Evolutionary conservation across 176 grass and related monocot species (phyloP), one percentile per base, ranked within the genome.

Genomic region (Lolium multiflorum): DNA sequence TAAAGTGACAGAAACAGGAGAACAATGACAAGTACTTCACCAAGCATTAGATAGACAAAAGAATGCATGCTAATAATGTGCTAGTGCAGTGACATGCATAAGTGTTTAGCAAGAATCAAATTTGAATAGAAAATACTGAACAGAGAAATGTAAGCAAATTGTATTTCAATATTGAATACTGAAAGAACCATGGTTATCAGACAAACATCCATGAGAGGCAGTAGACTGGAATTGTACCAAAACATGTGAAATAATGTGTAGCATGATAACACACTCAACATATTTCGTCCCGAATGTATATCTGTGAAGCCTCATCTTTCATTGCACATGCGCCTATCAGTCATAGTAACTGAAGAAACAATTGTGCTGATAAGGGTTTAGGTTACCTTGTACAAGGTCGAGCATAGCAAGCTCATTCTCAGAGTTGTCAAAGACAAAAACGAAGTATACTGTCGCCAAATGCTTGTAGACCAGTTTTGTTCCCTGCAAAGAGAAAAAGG

Each of bases 321-420:
- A 35, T 35, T 35, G 31, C 31, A 35, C 31, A 35, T 35, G 31
- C 31, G 31, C 31, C 31, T 35, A 35, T 3, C 31, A 35, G 24
- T 66, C 79, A n/a, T 74, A 50, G 10, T 58, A 85, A 50, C 26
- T 56, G 12, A 81, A 81, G 44, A 21, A 76, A 48, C 25, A 26
- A n/a, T 72, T 14, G 52, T 21, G 74, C 50, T n/a, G 38, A n/a
- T 49, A 80, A 2, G 61, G 31, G 28, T 25, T 62, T 66, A 47
- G 18, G 18, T 77, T 94, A 99, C 97, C 97, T 99, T 96, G 97
- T 86, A 99, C 82, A 17, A 99, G 94, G 67, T 98, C 93, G 2
- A 98, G 96, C 96, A 96, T 94, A 24, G 96, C 94, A 6, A 98
- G 93, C 71, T 98, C 93, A 80, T 94, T 98, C 62, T 98, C 96